These are phyloP conservation scores for Dryadomyces quercus-mongolicae DNA, from an alignment of 2,329 filamentous ascomycete genomes.

Conservation along the genomic window DNA sequence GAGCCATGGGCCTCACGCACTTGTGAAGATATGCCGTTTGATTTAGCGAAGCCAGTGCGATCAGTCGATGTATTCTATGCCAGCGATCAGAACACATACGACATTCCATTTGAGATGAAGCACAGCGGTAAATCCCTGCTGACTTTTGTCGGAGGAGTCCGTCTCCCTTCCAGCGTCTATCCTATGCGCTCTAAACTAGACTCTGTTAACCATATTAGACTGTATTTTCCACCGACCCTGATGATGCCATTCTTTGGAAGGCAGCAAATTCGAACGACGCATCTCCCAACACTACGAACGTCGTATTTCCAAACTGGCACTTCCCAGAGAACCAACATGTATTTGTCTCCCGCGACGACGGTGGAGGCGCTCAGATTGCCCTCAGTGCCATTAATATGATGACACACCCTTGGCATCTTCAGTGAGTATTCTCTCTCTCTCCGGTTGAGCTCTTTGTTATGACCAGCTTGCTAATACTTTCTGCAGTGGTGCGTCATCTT, in stretches of 20 bases:
- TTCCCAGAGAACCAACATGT: constrained; percentile 24
- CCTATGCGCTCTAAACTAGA: too few species aligned
- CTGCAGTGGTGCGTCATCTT: not conserved
- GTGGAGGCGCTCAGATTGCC: constrained; percentile 21
- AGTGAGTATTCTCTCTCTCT: constrained; percentile 13
- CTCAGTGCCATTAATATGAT: constrained; percentile 25
- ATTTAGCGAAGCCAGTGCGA: constrained; percentile 20
- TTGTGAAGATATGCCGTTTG: constrained; percentile 21
- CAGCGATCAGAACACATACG: constrained; percentile 18
- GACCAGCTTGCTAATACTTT: not conserved
- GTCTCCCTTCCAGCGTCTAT: not conserved
- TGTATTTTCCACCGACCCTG: not conserved
- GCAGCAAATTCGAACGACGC: not conserved
- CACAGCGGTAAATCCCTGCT: not conserved
- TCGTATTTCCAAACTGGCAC: constrained; percentile 15
- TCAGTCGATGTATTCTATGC: constrained; percentile 17
- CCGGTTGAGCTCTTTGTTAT: not conserved
- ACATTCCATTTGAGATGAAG: constrained; percentile 18
- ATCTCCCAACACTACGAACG: not conserved
- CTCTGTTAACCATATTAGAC: not conserved
- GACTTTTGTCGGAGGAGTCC: not conserved
- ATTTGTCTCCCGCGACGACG: constrained; percentile 20
- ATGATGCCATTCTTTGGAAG: constrained; percentile 5
- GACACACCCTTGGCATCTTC: constrained; percentile 27
- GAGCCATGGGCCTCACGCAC: constrained; percentile 22